Conservation (phyloP, 495 filamentous ascomycete species). For the Annulohypoxylon maeteangense region DNA sequence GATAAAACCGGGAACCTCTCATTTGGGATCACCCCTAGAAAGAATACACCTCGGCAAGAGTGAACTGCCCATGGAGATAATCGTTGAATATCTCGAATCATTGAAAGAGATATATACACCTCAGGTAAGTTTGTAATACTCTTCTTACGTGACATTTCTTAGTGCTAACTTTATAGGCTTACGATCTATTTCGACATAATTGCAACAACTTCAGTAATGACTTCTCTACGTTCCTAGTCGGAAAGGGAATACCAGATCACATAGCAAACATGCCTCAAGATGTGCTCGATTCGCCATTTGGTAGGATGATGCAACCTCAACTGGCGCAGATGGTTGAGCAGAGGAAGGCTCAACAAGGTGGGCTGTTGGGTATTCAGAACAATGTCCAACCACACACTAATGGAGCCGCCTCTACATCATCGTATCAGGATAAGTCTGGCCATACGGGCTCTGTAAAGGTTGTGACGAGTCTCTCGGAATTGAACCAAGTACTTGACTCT, state of each 20-base stretch:
- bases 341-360: conserved; percentile 66
- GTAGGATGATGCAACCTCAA: conserved; percentile 86
- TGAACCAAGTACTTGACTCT: conserved; percentile 68
- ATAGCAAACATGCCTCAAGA: conserved; percentile 89
- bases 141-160: neutral
- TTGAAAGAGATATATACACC: conserved; percentile 83
- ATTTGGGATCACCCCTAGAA: conserved; percentile 87
- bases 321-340: conserved; percentile 78
- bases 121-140: conserved; percentile 63
- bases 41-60: conserved; percentile 77
- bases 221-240: conserved; percentile 88
- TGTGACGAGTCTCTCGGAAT: conserved; percentile 59
- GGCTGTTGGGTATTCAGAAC: conserved; percentile 62
- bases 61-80: conserved; percentile 81
- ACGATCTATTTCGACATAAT: conserved; percentile 87
- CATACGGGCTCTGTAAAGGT: conserved; percentile 46
- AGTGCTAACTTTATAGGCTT: conserved; percentile 66
- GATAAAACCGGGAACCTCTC: conserved; percentile 80
- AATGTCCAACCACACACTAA: conserved; percentile 41
- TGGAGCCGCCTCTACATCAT: conserved; percentile 41
- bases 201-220: conserved; percentile 99
- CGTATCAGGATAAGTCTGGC: conserved; percentile 39
- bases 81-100: conserved; percentile 89
- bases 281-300: conserved; percentile 89
- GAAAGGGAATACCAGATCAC: conserved; percentile 85